Base-by-base conservation (phyloP, 1,284 basidiomycete genomes). In the Chalciporus sp. region DNA sequence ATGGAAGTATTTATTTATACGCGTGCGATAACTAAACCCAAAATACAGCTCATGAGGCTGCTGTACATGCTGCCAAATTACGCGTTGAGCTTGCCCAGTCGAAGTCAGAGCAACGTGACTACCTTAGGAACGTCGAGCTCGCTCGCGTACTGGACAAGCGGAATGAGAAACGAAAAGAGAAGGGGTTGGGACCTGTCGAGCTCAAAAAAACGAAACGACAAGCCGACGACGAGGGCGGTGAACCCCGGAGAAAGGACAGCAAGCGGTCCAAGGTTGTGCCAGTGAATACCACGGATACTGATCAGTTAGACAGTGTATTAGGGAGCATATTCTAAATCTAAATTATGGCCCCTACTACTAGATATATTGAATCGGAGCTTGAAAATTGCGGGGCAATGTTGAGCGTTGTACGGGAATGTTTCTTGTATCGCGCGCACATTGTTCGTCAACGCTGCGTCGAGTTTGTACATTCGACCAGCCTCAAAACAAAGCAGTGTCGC, bases 111-210 rank as follows among this genome's bases (percentile, higher is more conserved):
- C 96, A 99, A 70, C 84, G 85, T 48, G 93, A 96, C 53, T 99
- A 99, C 73, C 81, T 99, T 53, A 85, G 83, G 67, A 96, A 98
- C 61, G 97, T 99, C 37, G 97, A 98, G 69, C 83, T 96, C 17
- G 95, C 95, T 1, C 84, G 90, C n/a, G 86, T 96, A 29, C 76
- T 95, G 63, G 86, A 91, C 59, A 95, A 96, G 72, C 88, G 95
- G 45, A 84, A 84, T 31, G 86, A 88, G 59, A 87, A 86, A 69
- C 92, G 82, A 65, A 78, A 72, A 51, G 78, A 79, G 65, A 80
- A 75, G 58, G 82, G 79, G 1, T 76, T 80, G 58, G 76, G 75
- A 16, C 72, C 66, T 4, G 10, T 72, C 9, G 61, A 72, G 31
- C 50, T 52, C 37, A 60, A 59, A 16, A 52, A 45, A 35, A 49